Evolutionary conservation across 306 rosid genomes (phyloP).

Genomic region (Medicago lupulina): DNA sequence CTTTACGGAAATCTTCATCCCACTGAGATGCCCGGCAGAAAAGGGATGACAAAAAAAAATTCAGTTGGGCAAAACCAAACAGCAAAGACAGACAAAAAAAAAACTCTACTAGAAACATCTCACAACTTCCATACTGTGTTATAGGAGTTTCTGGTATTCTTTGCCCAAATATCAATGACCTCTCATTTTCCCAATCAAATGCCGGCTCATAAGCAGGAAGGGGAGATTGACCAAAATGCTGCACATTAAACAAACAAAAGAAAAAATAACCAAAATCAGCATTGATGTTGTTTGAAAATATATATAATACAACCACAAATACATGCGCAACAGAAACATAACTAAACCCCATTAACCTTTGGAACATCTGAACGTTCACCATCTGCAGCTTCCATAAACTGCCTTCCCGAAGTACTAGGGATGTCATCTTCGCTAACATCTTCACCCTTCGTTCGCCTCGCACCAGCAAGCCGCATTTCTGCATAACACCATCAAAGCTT

Average conservation of each 20-base stretch:
- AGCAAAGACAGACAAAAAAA: conserved; percentile 18
- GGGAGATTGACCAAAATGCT: conserved; percentile 91
- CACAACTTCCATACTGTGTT: conserved; percentile 70
- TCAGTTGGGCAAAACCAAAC: conserved; percentile 34
- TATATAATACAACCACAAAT: conserved; percentile 15
- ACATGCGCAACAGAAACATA: background rate
- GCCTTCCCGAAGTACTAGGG: conserved; percentile 98
- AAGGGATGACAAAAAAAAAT: conserved; percentile 39
- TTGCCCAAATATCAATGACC: conserved; percentile 95
- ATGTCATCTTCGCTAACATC: conserved; percentile 86
- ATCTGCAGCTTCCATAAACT: conserved; percentile 62
- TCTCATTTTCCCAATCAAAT: conserved; percentile 99
- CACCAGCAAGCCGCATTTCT: conserved; percentile 91
- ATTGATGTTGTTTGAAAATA: background rate
- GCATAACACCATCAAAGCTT: conserved; percentile 40
- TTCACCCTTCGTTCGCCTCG: conserved; percentile 78
- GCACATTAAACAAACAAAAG: conserved; percentile 37
- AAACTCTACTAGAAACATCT: conserved; percentile 34
- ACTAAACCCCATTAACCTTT: conserved; percentile 62
- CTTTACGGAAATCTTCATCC: conserved; percentile 94
- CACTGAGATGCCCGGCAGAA: conserved; percentile 62
- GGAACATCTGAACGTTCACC: conserved; percentile 60
- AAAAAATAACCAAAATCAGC: conserved; percentile 3
- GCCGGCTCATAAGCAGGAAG: conserved; percentile 98
- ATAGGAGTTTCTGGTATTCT: conserved; percentile 88